A percentile compares a stretch with the other conserved stretches of the same genome.
phyloP scores from a whole-genome alignment of 169 alveolate species.

The Plasmodium inui region DNA sequence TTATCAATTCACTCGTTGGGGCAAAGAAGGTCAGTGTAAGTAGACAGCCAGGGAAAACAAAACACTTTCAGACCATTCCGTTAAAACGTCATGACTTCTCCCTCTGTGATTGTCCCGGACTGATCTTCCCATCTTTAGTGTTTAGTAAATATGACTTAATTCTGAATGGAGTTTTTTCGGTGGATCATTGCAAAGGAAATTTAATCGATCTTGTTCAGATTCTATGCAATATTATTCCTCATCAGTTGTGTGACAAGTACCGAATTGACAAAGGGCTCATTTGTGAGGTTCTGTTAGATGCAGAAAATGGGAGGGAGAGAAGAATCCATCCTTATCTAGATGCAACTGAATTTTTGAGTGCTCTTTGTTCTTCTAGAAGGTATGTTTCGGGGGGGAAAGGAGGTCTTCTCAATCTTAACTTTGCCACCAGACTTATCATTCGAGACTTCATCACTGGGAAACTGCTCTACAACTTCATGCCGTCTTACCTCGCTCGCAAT shows the following conservation, averaged over 20 bases:
- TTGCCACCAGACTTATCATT: conserved; percentile 95
- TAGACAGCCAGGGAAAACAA: conserved; percentile 98
- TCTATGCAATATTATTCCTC: conserved; percentile 94
- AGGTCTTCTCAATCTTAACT: conserved; percentile 95
- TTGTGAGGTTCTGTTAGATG: conserved; percentile 6
- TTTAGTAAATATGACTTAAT: conserved; percentile 96
- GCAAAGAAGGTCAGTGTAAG: conserved; percentile 96
- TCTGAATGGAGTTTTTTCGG: conserved; percentile 96
- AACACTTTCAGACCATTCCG: conserved; percentile 95
- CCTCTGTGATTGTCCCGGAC: conserved; percentile 97
- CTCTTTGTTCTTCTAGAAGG: conserved; percentile 87
- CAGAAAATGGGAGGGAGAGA: conserved; percentile 77
- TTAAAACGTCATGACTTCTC: conserved; percentile 86
- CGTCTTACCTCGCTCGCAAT: conserved; percentile 21
- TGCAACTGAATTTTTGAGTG: conserved; percentile 87
- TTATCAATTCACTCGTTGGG: conserved; percentile 96
- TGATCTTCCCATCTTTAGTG: conserved; percentile 97
- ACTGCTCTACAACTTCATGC: conserved; percentile 87
- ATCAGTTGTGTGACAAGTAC: conserved; percentile 81
- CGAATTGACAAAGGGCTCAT: conserved; percentile 75
- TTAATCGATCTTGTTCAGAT: conserved; percentile 93
- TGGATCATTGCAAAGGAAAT: conserved; percentile 95
- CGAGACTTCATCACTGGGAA: conserved; percentile 96
- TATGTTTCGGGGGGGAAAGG: conserved; percentile 93
- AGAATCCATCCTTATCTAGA: conserved; percentile 81